Base-by-base conservation (phyloP, 1,284 basidiomycete genomes). In the Marasmius sp. region DNA sequence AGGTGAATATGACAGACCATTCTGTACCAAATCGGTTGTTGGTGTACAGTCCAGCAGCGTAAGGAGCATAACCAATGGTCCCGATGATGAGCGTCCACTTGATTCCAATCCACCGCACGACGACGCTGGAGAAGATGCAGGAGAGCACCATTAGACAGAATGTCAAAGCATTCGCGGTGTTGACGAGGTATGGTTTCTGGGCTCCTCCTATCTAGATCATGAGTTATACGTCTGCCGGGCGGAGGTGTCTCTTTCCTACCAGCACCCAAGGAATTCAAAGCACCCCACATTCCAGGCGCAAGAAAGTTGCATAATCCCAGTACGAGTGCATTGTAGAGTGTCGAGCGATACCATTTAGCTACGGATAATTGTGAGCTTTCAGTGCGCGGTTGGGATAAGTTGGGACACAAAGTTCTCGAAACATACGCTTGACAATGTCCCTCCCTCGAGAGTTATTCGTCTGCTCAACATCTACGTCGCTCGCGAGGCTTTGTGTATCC, bases 1-100 rank as follows among this genome's bases (percentile, higher is more conserved):
- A 63, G 22, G 63, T 64, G 16, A 66, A 37, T 11, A 66, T 55
- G 6, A 61, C 60, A 38, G 63, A 60, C 65, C 65, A 66, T n/a
- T 63, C 39, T 11, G 20, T 65, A 6, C 64, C 65, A 37, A 59
- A 66, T 11, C 63, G 60, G 33, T 64, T 64, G 38, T 66, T 66
- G 45, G 59, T 57, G 41, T 65, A 63, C 14, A 66, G 51, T 14
- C 61, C 63, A 37, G 65, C 65, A 20, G 65, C 61, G 49, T 63
- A 66, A 3, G 59, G 57, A 20, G 56, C 50, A 38, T 60, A 66
- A 45, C 60, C 64, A 34, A 61, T 2, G 3, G 61, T 58, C 10
- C 61, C 61, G 34, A 63, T 34, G 16, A 58, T 60, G 39, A 63
- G 58, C 6, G 61, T 52, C 53, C 61, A 59, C 50, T 45, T 58